phyloP scores from a whole-genome alignment of 441 rosid genomes.

The Erodium moschatum region DNA sequence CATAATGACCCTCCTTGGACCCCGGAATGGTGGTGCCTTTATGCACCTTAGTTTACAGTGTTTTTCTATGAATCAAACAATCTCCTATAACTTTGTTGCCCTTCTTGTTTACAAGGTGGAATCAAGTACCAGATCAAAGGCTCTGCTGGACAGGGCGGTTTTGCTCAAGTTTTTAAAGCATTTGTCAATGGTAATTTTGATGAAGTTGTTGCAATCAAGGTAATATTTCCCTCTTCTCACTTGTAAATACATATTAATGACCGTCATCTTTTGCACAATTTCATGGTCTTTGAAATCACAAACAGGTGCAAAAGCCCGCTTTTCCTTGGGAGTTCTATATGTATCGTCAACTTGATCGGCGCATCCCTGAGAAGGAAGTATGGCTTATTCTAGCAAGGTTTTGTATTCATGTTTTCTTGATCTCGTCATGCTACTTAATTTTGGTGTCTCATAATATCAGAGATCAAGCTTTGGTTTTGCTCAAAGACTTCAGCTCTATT shows the following conservation, averaged over 20 bases:
- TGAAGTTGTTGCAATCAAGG: constrained; percentile 80
- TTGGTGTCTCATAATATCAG: constrained; percentile 33
- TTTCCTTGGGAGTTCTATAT: constrained; percentile 93
- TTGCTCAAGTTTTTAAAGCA: constrained; percentile 85
- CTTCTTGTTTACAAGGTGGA: constrained; percentile 45
- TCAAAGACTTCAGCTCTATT: constrained; percentile 52
- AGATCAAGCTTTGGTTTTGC: constrained; percentile 78
- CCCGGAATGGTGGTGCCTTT: neutral
- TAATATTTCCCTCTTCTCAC: constrained; percentile 19
- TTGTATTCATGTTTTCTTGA: constrained; percentile 13
- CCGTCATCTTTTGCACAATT: neutral
- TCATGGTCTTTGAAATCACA: constrained; percentile 13
- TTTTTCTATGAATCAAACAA: neutral
- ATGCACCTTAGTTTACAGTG: neutral
- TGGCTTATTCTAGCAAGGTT: constrained; percentile 17
- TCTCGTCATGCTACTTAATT: constrained; percentile 10
- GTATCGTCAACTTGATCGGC: constrained; percentile 80
- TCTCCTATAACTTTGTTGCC: constrained; percentile 12
- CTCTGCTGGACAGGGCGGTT: constrained; percentile 84
- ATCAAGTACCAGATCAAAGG: constrained; percentile 87
- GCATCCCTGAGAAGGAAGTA: constrained; percentile 57
- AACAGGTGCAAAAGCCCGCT: constrained; percentile 82
- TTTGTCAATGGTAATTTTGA: constrained; percentile 51
- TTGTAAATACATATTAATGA: neutral
- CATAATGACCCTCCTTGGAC: neutral